Evolutionary conservation across 2,329 filamentous ascomycete species (phyloP).

Genomic region (Arthrobotrys musiformis): DNA sequence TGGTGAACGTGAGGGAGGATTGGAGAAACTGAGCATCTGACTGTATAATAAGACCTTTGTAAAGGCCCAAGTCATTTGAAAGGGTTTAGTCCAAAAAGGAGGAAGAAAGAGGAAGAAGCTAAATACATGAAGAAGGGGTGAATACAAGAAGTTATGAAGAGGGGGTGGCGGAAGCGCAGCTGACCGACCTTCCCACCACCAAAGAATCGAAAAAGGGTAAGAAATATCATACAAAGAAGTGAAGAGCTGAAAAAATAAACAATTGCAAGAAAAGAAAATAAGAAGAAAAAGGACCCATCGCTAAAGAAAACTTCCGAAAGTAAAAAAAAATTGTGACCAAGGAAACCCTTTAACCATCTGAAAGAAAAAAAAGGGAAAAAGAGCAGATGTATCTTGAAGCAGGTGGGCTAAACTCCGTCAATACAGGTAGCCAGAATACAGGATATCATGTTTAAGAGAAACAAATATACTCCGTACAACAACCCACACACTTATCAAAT

Average conservation of each 20-base stretch:
- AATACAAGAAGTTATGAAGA: slow-evolving; percentile 35
- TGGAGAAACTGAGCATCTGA: slow-evolving; percentile 20
- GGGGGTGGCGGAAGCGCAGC: slow-evolving; percentile 2
- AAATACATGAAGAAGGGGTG: slow-evolving; percentile 46
- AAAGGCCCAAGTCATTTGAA: slow-evolving; percentile 18
- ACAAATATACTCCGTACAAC: slow-evolving; percentile 49
- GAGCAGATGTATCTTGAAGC: slow-evolving; percentile 22
- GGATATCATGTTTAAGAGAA: slow-evolving; percentile 48
- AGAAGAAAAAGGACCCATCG: too few species aligned
- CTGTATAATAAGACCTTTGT: slow-evolving; percentile 18
- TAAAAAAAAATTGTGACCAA: slow-evolving; percentile 11
- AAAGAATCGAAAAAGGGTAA: slow-evolving; percentile 29
- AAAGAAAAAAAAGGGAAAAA: slow-evolving; percentile 10
- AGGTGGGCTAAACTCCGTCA: slow-evolving; percentile 42
- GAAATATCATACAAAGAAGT: slow-evolving; percentile 31
- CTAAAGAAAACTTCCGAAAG: slow-evolving; percentile 23
- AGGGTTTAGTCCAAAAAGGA: neutral
- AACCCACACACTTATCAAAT: slow-evolving; percentile 24
- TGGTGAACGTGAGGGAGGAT: neutral
- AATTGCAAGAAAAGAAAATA: slow-evolving; percentile 13
- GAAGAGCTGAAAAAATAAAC: slow-evolving; percentile 4
- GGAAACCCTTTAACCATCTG: slow-evolving; percentile 41
- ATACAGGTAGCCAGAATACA: slow-evolving; percentile 52
- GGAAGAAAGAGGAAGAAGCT: slow-evolving; percentile 21
- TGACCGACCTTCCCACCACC: slow-evolving; percentile 3